Evolutionary conservation across 164 flowering plant species (phyloP), one percentile per base, ranked within the genome.

Genomic region (Sextonia rubra): DNA sequence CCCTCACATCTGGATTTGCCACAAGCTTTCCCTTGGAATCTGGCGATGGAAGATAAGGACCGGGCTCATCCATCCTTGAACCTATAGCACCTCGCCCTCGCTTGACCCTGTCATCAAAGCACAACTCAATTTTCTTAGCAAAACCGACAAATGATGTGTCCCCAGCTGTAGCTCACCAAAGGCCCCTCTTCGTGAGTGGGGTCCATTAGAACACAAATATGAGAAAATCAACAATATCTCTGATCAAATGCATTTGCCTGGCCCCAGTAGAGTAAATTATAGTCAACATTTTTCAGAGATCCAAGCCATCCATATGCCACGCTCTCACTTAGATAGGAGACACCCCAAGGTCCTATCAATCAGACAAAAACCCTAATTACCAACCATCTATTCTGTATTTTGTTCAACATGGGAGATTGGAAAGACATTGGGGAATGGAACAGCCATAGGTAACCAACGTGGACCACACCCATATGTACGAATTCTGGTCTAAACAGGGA

Each of bases 21-120:
- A 75, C 66, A 1, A 66, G 74, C 29, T 70, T 78, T 27, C 22
- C 81, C 56, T 70, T 73, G 2, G 82, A 66, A 24, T 78, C 86
- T 26, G 83, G 56, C 12, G 74, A 58, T 52, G 87, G 86, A 27
- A 71, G 94, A 69, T 86, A 92, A 18, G 98, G 98, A 61, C 97
- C 98, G 9, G 97, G 80, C 84, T 91, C 98, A 80, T 94, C 98
- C 93, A 89, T 92, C 77, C 96, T 87, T 47, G 98, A 85, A 17
- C 98, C 97, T 24, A 94, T 79, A 20, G 87, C 78, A 70, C 98
- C 98, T 84, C 97, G 85, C 3, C 98, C 98, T 69, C 97, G 89
- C 83, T 94, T 94, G 30, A 72, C 82, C 87, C 98, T 94, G 87
- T 47, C 67, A 64, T 9, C 37, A 52, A 20, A 52, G 58, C 17